Base-by-base conservation (phyloP, 306 rosid genomes). In the Inga oerstediana region DNA sequence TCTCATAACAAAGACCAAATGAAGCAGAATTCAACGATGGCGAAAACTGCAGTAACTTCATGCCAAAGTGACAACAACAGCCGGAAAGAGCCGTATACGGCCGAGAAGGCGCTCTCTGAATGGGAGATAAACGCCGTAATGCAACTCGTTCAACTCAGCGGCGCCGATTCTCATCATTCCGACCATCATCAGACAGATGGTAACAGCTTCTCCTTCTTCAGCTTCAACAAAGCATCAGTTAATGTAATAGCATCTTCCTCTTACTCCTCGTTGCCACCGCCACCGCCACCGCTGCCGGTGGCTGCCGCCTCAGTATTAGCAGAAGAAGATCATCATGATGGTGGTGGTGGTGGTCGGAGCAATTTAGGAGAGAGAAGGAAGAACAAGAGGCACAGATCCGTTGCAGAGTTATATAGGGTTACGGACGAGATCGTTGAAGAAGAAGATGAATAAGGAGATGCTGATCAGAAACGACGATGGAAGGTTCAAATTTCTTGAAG, bases 141-240 rank as follows among this genome's bases (percentile, higher is more conserved):
- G 65, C 84, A 54, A 30, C 87, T 91, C 64, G 27, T 89, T 48
- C 86, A 91, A 46, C 87, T 91, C 12, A 85, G 91, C 61, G 85
- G 77, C 32, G 79, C 44, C 14, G 87, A 35, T 67, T 67, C 24
- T 35, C 43, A 4, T 37, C 39, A 1, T 64, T 7, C 39, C 43
- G 43, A 65, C 10, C 70, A 52, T 16, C 43, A 22, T 35, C 43
- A 58, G 9, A 13, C 8, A 16, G 72, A 68, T 7, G 14, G 7
- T 16, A 1, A 35, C 22, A 66, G 4, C 45, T 35, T 34, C 46
- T 16, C 17, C 72, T 66, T 27, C 41, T 12, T 15, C 12, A 66
- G 43, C 72, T 66, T 32, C 72, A 34, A 10, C 72, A 34, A 32
- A 16, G 22, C 4, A 65, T 14, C 20, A 14, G 27, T 20, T 22